Base-by-base conservation (phyloP, 2,329 filamentous ascomycete genomes). In the Esteya vermicola region DNA sequence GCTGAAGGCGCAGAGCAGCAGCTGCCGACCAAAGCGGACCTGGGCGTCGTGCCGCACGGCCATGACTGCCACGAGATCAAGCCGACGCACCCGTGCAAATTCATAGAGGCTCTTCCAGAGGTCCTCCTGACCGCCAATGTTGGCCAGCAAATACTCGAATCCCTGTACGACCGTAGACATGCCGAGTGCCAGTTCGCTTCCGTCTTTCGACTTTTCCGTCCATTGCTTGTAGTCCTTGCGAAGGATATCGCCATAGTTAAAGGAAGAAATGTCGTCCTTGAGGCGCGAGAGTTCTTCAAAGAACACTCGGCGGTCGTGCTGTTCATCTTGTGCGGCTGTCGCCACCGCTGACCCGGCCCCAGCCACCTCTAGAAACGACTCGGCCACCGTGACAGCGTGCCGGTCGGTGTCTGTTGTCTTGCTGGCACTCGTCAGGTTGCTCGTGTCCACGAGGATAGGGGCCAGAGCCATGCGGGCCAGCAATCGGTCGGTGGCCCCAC, bases 221-320 rank as follows among this genome's bases (percentile, higher is more conserved):
- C 83, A 91, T 52, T 82, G 69, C 61, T 93, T 93, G 60, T 88
- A 93, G 59, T 93, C 84, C 56, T 89, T 89, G 47, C 81, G 68
- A 39, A 89, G 58, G 30, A 88, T 69, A 49, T 88, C 83, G 19
- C 68, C 61, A 48, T 85, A 57, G 28, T 59, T 62, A 34, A 91
- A 59, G 0, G 53, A 49, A 3, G 68, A 71, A 38, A 91, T 67
- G 48, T 85, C 72, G 46, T 75, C 70, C 57, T 88, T 88, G 6
- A 82, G 77, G 6, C 57, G 57, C 1, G 66, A 63, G 21, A 88
- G 67, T 41, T 72, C 61, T 5, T 67, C 54, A 52, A 72, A 84
- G 55, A 78, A 84, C 0, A 60, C 54, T 7, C 72, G 63, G 41
- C 74, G 61, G 50, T 75, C 84, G 42, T 18, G 18, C 23, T 4